Percentiles rank a stretch among this genome's conserved stretches.
phyloP scores from a whole-genome alignment of 2,329 filamentous ascomycete species.

The Chlorencoelia australis region DNA sequence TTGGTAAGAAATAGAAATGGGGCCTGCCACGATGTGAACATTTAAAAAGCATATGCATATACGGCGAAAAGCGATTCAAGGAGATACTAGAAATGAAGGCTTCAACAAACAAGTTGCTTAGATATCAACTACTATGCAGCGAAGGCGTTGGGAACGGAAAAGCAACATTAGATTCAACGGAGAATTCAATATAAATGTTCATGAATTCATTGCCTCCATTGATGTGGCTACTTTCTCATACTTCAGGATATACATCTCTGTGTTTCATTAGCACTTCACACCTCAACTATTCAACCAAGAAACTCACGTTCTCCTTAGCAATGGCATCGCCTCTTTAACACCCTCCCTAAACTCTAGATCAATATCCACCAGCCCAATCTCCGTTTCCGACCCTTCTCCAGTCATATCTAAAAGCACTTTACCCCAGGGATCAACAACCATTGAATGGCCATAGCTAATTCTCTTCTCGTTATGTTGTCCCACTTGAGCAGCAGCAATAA shows the following conservation, averaged over 20 bases:
- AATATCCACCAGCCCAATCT: constrained; percentile 41
- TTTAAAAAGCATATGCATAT: constrained; percentile 1
- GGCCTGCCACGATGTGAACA: no score
- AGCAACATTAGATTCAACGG: no score
- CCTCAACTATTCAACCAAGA: not conserved
- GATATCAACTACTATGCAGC: constrained; percentile 24
- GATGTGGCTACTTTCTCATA: constrained; percentile 4
- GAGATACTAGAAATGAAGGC: constrained; percentile 11
- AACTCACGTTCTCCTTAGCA: constrained; percentile 38
- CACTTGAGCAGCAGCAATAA: constrained; percentile 76
- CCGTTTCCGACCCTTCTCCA: constrained; percentile 35
- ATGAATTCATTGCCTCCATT: no score
- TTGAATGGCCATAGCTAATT: constrained; percentile 73
- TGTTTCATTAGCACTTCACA: no score
- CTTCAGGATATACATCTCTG: constrained; percentile 19
- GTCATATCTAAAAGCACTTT: constrained; percentile 56
- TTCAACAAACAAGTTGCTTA: constrained; percentile 22
- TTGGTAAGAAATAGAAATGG: no score
- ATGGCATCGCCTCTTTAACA: constrained; percentile 44
- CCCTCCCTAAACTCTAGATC: constrained; percentile 41
- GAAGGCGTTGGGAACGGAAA: constrained; percentile 12
- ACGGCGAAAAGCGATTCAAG: constrained; percentile 2
- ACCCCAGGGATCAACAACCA: constrained; percentile 85
- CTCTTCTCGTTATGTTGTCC: constrained; percentile 66
- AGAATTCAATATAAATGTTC: no score